Base-by-base conservation (phyloP, 2,329 filamentous ascomycete genomes). In the Allantophomopsis lycopodina region DNA sequence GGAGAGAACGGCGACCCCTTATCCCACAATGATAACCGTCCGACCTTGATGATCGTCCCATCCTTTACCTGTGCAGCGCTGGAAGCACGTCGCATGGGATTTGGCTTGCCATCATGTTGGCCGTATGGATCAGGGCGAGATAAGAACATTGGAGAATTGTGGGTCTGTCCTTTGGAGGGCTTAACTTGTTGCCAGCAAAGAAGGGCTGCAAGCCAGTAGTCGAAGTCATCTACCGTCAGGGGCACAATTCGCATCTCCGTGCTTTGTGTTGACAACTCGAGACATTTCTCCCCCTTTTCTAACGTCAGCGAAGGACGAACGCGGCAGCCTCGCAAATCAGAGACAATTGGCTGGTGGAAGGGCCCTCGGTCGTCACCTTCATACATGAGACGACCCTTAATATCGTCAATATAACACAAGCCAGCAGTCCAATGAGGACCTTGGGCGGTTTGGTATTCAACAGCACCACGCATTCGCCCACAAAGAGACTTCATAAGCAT, bases 31-130 rank as follows among this genome's bases (percentile, higher is more conserved):
- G 87, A 79, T 55, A 94, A 75, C 55, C 87, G 88, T 40, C 87
- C 91, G 36, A 95, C 85, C 56, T 96, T 98, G 64, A 96, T 96
- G 48, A 96, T 91, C 40, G 82, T 77, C 3, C 76, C 73, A 45
- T 86, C 80, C 54, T 80, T 91, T 46, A 16, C 50, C 43, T 15
- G 52, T 12, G 61, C 60, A 44, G 14, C 66, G 65, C 48, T 66
- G 61, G 39, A 69, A 56, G 44, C 68, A 54, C 53, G 59, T 58
- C 48, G 64, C 56, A 17, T 52, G 11, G 34, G 23, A 17, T 57
- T 50, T 38, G 59, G 53, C 46, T 40, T 55, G 44, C 39, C 50
- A 18, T 55, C 50, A 21, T 28, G 23, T 28, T 28, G 23, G 37
- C n/a, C 32, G 14, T 31, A 33, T 20, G n/a, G 35, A 17, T 28